Evolutionary conservation across 352 stramenopile species (phyloP), one percentile per base, ranked within the genome.

Genomic region (Phytophthora meadii): DNA sequence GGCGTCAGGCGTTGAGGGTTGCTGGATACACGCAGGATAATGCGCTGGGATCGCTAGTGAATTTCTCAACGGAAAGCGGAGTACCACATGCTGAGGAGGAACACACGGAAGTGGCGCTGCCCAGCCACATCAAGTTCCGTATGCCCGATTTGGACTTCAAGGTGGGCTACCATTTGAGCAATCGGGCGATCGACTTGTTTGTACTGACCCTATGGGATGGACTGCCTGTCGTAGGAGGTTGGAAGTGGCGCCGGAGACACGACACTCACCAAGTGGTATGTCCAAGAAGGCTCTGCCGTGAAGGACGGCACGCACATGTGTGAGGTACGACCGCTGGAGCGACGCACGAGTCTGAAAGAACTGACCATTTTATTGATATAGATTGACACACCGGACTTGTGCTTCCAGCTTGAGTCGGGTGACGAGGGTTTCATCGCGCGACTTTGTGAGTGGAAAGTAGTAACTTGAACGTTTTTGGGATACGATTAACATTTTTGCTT

Each of bases 91-190:
- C 12, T 22, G 52, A 60, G 28, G 53, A 57, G 27, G 27, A 69
- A 19, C 32, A 65, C n/a, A 32, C 67, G 42, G 32, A 70, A 39
- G 19, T 60, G 15, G 27, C 6, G 39, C 74, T 95, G 42, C 88
- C 88, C 11, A 58, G 67, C 47, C 88, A 95, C 70, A 88, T 89
- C 68, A 94, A 94, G 75, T 94, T 95, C 73, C 86, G 88, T 65
- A 93, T 95, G 83, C 82, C 87, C 22, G 86, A 95, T 64, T 59
- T 95, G 55, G 81, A 95, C 65, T 93, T 95, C 68, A 83, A 90
- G 73, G 82, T 36, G 30, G 30, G 9, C 30, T 36, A 14, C 30
- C 4, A 0, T 1, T 11, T 36, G 30, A 36, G 30, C 30, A 36
- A 36, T 11, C 30, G 9, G 30, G 30, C 12, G 30, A 36, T 36